Evolutionary conservation across 192 early-diverging fungal genomes (phyloP).

Genomic region (Gonapodya prolifera): DNA sequence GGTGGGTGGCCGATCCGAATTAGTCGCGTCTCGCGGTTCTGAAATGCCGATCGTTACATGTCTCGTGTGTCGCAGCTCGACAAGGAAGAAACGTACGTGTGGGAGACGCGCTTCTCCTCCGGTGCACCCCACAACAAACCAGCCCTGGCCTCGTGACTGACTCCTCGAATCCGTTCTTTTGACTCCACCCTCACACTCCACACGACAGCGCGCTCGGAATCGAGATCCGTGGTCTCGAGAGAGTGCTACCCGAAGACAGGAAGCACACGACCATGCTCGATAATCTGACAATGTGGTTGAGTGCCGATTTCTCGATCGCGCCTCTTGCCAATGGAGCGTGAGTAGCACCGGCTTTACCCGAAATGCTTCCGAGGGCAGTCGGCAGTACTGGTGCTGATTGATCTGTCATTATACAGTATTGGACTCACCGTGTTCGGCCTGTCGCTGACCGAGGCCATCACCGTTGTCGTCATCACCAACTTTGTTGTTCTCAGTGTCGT

Average conservation of each 20-base stretch:
- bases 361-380: too few relatives aligned
- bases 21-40: not conserved
- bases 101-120: not conserved
- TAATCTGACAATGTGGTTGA: not conserved
- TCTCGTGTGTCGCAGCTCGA: not conserved
- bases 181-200: not conserved
- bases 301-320: not conserved
- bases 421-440: constrained; percentile 16
- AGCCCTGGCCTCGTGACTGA: too few relatives aligned
- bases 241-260: not conserved
- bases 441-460: constrained; percentile 13
- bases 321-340: not conserved
- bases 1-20: not conserved
- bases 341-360: too few relatives aligned
- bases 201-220: not conserved
- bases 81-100: not conserved
- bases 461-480: constrained; percentile 21
- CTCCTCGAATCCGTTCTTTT: too few relatives aligned
- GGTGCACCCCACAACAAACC: not conserved
- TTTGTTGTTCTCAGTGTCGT: constrained; percentile 13
- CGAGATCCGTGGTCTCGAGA: constrained; percentile 1
- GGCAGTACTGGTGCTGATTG: too few relatives aligned
- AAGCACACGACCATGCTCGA: not conserved
- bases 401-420: not conserved
- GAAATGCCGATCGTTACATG: not conserved